phyloP scores from a whole-genome alignment of 257 asterid species.

The Ajuga chamaepitys region DNA sequence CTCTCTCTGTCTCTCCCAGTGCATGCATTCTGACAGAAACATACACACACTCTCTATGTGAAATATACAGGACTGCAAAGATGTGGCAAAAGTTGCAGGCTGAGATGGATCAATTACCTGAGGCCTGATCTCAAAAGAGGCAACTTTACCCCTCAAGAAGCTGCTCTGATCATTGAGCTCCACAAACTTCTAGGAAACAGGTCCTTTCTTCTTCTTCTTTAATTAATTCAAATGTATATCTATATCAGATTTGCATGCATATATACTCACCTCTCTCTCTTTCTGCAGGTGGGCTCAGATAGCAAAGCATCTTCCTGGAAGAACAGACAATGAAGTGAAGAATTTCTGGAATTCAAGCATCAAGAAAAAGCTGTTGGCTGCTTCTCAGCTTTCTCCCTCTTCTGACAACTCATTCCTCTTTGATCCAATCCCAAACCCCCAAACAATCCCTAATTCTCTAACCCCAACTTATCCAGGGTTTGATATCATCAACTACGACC shows the following conservation, averaged over 20 bases:
- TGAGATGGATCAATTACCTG: slow-evolving; percentile 81
- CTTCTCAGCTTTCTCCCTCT: slow-evolving; percentile 14
- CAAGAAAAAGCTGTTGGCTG: slow-evolving; percentile 49
- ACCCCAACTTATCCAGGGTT: background rate
- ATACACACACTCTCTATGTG: too few relatives aligned
- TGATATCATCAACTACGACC: background rate
- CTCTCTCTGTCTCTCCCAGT: background rate
- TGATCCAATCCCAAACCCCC: background rate
- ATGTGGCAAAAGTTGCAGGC: slow-evolving; percentile 84
- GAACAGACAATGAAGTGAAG: slow-evolving; percentile 86
- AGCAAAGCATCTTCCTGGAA: slow-evolving; percentile 69
- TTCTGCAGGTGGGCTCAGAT: slow-evolving; percentile 77
- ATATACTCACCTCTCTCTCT: background rate
- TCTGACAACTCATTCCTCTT: slow-evolving; percentile 21
- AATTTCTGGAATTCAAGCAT: slow-evolving; percentile 82
- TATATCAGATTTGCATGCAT: slow-evolving; percentile 15
- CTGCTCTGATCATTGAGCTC: slow-evolving; percentile 49
- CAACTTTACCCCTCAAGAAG: slow-evolving; percentile 52
- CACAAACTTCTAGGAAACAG: slow-evolving; percentile 68
- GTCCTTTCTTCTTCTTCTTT: slow-evolving; percentile 13
- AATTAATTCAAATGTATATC: background rate
- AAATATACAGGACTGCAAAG: slow-evolving; percentile 56
- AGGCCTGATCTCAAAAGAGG: slow-evolving; percentile 86
- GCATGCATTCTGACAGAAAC: too few relatives aligned
- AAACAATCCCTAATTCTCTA: background rate